Conservation (phyloP, 306 rosid genomes). For the Albizia julibrissin region DNA sequence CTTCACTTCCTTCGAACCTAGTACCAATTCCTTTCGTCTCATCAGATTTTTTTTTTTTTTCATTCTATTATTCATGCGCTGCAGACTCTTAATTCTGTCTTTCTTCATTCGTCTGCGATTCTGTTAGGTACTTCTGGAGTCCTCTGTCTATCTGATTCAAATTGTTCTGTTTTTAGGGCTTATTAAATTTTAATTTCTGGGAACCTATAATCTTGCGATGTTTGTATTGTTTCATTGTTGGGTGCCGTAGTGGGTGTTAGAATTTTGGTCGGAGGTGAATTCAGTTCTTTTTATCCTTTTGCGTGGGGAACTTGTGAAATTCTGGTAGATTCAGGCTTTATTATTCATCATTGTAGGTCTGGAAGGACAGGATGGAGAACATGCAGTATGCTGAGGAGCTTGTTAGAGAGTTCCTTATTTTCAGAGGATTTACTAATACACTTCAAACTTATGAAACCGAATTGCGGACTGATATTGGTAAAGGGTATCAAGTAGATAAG, state of each 20-base stretch:
- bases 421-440: constrained; percentile 82
- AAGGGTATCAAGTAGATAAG: constrained; percentile 79
- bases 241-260: background rate
- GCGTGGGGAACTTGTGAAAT: background rate
- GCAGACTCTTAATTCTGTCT: background rate
- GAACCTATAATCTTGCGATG: background rate
- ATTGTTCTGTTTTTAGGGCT: background rate
- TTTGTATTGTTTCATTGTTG: background rate
- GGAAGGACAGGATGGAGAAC: constrained; percentile 60
- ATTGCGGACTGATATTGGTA: constrained; percentile 71
- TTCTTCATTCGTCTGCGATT: background rate
- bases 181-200: background rate
- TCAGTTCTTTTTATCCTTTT: background rate
- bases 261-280: background rate
- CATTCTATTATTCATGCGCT: background rate
- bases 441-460: constrained; percentile 82
- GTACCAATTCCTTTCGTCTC: background rate
- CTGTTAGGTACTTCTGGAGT: background rate
- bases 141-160: background rate
- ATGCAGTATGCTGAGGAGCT: constrained; percentile 93
- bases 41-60: background rate
- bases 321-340: background rate
- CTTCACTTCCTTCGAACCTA: background rate
- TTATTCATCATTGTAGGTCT: background rate
- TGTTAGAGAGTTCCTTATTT: constrained; percentile 85